phyloP scores from a whole-genome alignment of 1,284 basidiomycete genomes.

The Filobasidium uniguttulatum region DNA sequence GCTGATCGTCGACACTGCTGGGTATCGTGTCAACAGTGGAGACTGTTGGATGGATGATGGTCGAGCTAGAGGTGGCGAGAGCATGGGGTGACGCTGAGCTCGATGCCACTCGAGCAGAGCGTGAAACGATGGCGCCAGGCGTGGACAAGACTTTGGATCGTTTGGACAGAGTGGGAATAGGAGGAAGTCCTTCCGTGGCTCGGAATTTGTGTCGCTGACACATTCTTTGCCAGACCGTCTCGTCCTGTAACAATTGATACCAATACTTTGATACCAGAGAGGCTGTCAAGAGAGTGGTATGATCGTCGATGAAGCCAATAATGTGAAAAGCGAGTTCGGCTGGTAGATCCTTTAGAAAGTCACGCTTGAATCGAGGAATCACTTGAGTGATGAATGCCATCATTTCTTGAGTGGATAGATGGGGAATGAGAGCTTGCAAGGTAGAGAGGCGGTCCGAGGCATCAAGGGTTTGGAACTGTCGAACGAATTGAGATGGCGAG shows the following conservation, averaged over 20 bases:
- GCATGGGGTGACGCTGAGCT: neutral
- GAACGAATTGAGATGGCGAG: too few relatives aligned
- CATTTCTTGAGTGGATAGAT: conserved; percentile 61
- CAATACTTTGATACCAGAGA: conserved; percentile 63
- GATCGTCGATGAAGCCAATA: conserved; percentile 67
- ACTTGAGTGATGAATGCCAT: conserved; percentile 61
- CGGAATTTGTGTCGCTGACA: conserved; percentile 49
- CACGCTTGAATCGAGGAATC: conserved; percentile 66
- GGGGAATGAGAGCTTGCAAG: conserved; percentile 49
- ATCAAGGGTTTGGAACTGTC: too few relatives aligned
- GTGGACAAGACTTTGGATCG: neutral
- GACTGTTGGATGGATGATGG: neutral
- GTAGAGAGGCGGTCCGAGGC: conserved; percentile 48
- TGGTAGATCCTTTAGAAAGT: conserved; percentile 72
- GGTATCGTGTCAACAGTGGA: conserved; percentile 3
- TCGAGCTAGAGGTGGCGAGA: neutral
- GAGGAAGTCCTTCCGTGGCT: neutral
- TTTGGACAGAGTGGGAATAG: conserved; percentile 1
- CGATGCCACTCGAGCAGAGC: neutral
- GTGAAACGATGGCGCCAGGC: neutral
- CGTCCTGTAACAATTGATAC: conserved; percentile 64
- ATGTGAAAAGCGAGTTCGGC: conserved; percentile 71
- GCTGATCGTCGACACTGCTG: conserved; percentile 9
- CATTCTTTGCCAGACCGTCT: conserved; percentile 71
- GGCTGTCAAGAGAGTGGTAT: conserved; percentile 57